Base-by-base conservation (phyloP, 176 grass and related monocot species). In the Cenchrus americanus region DNA sequence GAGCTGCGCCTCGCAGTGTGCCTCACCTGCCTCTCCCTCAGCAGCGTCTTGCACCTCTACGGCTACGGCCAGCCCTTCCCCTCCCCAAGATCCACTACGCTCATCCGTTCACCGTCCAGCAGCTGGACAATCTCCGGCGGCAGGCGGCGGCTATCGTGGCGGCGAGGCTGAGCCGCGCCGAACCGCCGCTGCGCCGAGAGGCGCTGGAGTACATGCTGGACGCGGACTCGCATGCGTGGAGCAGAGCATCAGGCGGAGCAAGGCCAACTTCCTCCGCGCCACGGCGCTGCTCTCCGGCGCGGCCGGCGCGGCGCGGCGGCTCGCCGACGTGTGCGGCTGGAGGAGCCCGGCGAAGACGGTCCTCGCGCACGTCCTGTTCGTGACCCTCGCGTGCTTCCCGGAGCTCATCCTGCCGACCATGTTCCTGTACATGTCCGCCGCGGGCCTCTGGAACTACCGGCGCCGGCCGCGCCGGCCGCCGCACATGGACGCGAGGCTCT, bases 201-300 rank as follows among this genome's bases (percentile, higher is more conserved):
- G 95, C 95, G 12, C 92, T 95, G 46, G 92, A 93, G 78, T 90
- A 93, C 79, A 90, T 93, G 91, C 69, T 93, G 3, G 92, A 95
- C 51, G 87, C 88, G 24, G 89, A 86, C 19, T 86, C 92, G 11
- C 88, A 90, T 71, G 37, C 67, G 84, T 98, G 92, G 89, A 95
- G 95, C 88, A 90, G 89, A 95, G 95, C 88, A 90, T 98, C 82
- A 71, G 92, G 32, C 62, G 87, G 83, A 93, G 92, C 90, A 91
- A 90, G 86, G 95, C 91, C 66, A 90, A 90, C 80, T 92, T 94
- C 87, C 53, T 91, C 79, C 89, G 91, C 26, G 71, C 77, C 55
- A 93, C 85, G 50, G 77, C 87, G 8, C 65, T 91, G 18, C 83
- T 98, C 11, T 86, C 88, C 14, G 69, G 82, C 15, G 47, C 85